Conservation (phyloP, 2,329 filamentous ascomycete species). For the Emericellopsis cladophorae region DNA sequence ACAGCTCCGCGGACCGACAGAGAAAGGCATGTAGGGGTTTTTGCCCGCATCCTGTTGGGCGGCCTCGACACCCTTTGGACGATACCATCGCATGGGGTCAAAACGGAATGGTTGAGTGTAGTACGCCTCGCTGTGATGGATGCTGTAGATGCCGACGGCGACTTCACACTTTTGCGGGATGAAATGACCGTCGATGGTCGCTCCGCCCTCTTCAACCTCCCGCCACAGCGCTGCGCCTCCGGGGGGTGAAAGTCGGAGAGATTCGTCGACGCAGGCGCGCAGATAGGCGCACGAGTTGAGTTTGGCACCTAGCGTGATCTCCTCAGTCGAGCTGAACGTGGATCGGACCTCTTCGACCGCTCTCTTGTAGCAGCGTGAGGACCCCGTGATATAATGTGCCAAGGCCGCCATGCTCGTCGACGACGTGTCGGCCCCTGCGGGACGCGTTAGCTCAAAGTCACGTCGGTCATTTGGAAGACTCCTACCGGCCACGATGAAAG, state of each 20-base stretch:
- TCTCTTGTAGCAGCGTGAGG: slow-evolving; percentile 5
- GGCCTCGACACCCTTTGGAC: slow-evolving; percentile 24
- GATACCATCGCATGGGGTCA: slow-evolving; percentile 53
- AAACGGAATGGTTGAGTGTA: slow-evolving; percentile 47
- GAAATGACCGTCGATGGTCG: slow-evolving; percentile 6
- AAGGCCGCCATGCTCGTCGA: slow-evolving; percentile 1
- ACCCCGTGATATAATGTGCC: slow-evolving; percentile 4
- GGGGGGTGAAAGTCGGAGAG: slow-evolving; percentile 9
- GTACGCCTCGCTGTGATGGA: slow-evolving; percentile 54
- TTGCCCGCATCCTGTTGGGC: slow-evolving; percentile 23
- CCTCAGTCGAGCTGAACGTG: slow-evolving; percentile 18
- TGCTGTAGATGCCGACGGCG: slow-evolving; percentile 43
- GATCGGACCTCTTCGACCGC: slow-evolving; percentile 20
- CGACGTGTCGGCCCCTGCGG: slow-evolving; percentile 3
- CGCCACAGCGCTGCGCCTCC: slow-evolving; percentile 5
- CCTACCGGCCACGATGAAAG: slow-evolving; percentile 15
- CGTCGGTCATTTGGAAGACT: neutral
- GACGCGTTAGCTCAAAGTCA: neutral
- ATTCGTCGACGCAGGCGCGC: slow-evolving; percentile 23
- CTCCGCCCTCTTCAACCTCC: slow-evolving; percentile 3
- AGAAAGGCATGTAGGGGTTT: slow-evolving; percentile 59
- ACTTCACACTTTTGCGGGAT: slow-evolving; percentile 7
- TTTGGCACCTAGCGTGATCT: slow-evolving; percentile 17
- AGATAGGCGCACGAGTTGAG: slow-evolving; percentile 23
- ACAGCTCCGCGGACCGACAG: slow-evolving; percentile 55